Base-by-base conservation (phyloP, 2,329 filamentous ascomycete genomes). In the Nigrospora osmanthi region DNA sequence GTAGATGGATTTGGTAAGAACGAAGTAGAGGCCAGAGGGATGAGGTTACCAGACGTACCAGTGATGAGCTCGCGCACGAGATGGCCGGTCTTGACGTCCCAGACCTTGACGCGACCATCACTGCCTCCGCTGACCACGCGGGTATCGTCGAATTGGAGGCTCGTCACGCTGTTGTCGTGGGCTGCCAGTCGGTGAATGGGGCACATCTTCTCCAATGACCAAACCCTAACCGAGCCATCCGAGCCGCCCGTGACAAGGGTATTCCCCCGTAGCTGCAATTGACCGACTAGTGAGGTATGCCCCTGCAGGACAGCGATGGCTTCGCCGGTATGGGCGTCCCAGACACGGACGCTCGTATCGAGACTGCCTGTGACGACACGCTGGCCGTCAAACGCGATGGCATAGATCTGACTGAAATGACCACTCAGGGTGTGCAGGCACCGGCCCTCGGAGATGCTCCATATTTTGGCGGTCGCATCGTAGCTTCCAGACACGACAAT, bases 361-460 rank as follows among this genome's bases (percentile, higher is more conserved):
- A 98, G 71, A 64, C 90, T 96, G 42, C 93, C 93, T 11, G 93
- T 98, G 33, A 94, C 91, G 47, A 98, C 90, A 51, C 90, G 80
- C 54, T 84, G 83, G 35, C 93, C 93, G 61, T 98, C 93, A 65
- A 97, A 98, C 1, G 93, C 93, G 61, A 98, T 95, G 16, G 93
- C 93, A 62, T 98, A 98, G 47, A 98, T 98, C 62, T 98, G 93
- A 61, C 91, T 97, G 67, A 96, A 98, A 66, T 98, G 93, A 0
- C 93, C 93, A 38, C 85, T 83, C 35, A 98, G 74, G 1, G 89
- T 96, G 54, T 91, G 84, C 44, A 97, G 71, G 63, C 93, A 98
- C 50, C 89, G 83, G 30, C 93, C 93, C 66, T 96, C 88, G 2
- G 89, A 95, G 43, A 98, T 97, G 64, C 88, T 96, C 93, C 93